Percentiles rank a stretch among this genome's conserved stretches.
These are phyloP conservation scores for Aspergillus steynii DNA, from an alignment of 495 filamentous ascomycete species.

Conservation along the genomic window DNA sequence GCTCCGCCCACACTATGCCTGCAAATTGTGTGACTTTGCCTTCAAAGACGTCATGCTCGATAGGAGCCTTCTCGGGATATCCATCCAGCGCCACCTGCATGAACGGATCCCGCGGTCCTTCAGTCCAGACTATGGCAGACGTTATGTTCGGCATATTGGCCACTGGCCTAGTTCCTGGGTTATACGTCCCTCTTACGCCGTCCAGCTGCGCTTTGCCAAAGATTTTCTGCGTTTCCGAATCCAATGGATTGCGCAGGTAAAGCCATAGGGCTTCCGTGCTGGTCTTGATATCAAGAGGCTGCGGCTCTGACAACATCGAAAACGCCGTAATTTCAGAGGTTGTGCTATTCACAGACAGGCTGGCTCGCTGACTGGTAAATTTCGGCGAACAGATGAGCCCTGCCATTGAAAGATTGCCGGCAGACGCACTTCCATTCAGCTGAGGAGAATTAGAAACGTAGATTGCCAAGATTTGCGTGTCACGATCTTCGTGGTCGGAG, in stretches of 20 bases:
- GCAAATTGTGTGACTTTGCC: not conserved
- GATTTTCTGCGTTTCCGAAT: not conserved
- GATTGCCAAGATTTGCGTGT: not conserved
- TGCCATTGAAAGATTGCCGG: not conserved
- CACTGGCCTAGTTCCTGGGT: not conserved
- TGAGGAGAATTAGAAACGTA: not conserved
- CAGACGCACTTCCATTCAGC: not conserved
- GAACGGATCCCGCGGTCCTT: not conserved
- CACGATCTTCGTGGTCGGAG: not conserved
- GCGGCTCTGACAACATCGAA: not conserved
- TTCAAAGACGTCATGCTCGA: not conserved
- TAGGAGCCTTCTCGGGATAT: not conserved
- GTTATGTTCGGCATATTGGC: not conserved
- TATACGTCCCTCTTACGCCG: not conserved
- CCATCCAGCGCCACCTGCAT: not conserved
- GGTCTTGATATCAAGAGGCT: conserved; percentile 5
- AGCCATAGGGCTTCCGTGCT: conserved; percentile 2
- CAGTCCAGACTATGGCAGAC: not conserved
- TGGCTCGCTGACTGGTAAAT: not conserved
- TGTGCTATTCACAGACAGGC: conserved; percentile 2
- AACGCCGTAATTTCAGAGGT: not conserved
- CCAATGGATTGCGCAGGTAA: conserved; percentile 3
- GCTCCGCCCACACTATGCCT: conserved; percentile 1
- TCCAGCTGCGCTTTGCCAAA: not conserved
- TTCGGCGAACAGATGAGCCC: conserved; percentile 2